A percentile compares a stretch with the other conserved stretches of the same genome.
phyloP scores from a whole-genome alignment of 768 basidiomycete genomes.

The Mycena albidolilacea region DNA sequence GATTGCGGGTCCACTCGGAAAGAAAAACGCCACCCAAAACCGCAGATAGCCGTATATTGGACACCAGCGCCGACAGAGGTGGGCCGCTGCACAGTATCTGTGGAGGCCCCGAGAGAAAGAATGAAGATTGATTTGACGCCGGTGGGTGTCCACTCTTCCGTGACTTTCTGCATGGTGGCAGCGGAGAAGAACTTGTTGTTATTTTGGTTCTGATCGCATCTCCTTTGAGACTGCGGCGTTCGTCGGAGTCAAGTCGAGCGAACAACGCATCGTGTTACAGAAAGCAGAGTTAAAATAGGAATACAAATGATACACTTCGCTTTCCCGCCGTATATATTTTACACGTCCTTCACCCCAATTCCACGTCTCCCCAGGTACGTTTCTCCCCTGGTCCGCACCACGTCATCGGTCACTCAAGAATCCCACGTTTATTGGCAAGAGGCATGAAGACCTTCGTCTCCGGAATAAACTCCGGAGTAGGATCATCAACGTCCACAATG shows the following conservation, averaged over 20 bases:
- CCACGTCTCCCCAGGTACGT: no score
- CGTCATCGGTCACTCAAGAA: not conserved
- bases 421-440: not conserved
- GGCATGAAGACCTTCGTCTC: not conserved
- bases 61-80: slow-evolving; percentile 11
- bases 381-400: not conserved
- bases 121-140: slow-evolving; percentile 14
- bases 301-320: no score
- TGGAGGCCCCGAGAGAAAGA: not conserved
- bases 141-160: slow-evolving; percentile 16
- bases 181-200: no score
- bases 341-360: no score
- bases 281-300: no score
- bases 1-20: slow-evolving; percentile 13
- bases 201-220: no score
- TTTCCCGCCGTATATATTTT: no score
- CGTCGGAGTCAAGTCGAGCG: no score
- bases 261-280: no score
- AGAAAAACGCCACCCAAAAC: slow-evolving; percentile 36
- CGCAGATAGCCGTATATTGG: slow-evolving; percentile 26
- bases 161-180: slow-evolving; percentile 20
- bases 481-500: not conserved
- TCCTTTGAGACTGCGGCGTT: no score
- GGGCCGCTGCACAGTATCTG: not conserved
- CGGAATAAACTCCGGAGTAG: not conserved